Evolutionary conservation across 352 stramenopile genomes (phyloP).

Genomic region (Globisporangium viniferum): DNA sequence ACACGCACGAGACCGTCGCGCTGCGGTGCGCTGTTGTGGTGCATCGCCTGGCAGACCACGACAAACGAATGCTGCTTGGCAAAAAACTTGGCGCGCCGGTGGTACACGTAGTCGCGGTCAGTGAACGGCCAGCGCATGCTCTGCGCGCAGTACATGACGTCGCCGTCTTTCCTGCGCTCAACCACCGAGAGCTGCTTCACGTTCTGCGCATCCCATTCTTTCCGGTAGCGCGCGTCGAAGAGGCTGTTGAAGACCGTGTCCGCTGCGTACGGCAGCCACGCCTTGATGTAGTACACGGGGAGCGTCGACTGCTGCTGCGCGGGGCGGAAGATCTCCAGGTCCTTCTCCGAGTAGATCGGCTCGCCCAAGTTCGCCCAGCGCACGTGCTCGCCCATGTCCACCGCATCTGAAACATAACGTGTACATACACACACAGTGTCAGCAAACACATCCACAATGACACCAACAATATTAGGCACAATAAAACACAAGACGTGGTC

Average conservation of each 20-base stretch:
- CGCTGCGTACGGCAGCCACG: slow-evolving; percentile 63
- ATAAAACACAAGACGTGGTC: not conserved
- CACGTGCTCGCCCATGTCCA: slow-evolving; percentile 66
- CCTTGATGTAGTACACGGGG: slow-evolving; percentile 68
- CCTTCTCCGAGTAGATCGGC: slow-evolving; percentile 67
- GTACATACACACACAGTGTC: not conserved
- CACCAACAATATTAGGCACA: slow-evolving; percentile 3
- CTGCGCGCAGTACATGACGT: slow-evolving; percentile 63
- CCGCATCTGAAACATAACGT: slow-evolving; percentile 35
- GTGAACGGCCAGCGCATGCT: slow-evolving; percentile 67
- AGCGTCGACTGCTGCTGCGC: slow-evolving; percentile 47
- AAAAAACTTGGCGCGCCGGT: slow-evolving; percentile 59
- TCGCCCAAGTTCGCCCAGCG: slow-evolving; percentile 61
- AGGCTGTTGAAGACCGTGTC: slow-evolving; percentile 70
- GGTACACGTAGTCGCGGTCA: slow-evolving; percentile 79
- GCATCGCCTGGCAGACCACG: slow-evolving; percentile 51
- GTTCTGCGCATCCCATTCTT: slow-evolving; percentile 44
- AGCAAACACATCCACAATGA: not conserved
- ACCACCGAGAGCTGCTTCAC: slow-evolving; percentile 45
- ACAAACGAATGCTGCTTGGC: slow-evolving; percentile 54
- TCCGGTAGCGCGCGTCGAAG: slow-evolving; percentile 56
- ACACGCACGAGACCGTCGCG: slow-evolving; percentile 47
- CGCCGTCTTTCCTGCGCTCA: slow-evolving; percentile 39
- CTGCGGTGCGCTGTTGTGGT: slow-evolving; percentile 45
- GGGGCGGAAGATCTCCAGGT: slow-evolving; percentile 70